Conservation (phyloP, 2,329 filamentous ascomycete genomes). For the Arthrobotrys entomopaga region DNA sequence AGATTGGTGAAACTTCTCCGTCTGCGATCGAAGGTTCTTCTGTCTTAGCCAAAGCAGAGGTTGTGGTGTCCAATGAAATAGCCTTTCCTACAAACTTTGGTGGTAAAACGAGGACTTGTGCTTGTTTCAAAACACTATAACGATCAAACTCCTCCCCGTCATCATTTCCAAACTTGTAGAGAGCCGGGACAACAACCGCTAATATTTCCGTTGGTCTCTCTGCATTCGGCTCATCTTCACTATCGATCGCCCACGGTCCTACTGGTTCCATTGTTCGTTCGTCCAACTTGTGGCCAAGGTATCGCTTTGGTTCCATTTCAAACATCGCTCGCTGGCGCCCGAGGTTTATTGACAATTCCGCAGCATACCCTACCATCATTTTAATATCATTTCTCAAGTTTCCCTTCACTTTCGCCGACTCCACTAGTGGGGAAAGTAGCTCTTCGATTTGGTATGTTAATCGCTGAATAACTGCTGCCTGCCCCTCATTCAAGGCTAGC, state of each 20-base stretch:
- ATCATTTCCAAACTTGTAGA: slow-evolving; percentile 53
- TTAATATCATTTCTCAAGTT: slow-evolving; percentile 29
- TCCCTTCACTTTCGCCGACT: slow-evolving; percentile 20
- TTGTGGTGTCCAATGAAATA: neutral
- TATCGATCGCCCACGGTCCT: slow-evolving; percentile 34
- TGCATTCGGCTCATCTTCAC: slow-evolving; percentile 26
- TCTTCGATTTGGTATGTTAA: slow-evolving; percentile 29
- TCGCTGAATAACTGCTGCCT: slow-evolving; percentile 16
- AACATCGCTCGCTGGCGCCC: slow-evolving; percentile 53
- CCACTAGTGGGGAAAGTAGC: slow-evolving; percentile 29
- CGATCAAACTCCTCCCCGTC: slow-evolving; percentile 52
- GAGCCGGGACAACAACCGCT: slow-evolving; percentile 41
- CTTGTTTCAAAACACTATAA: slow-evolving; percentile 30
- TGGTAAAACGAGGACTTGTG: slow-evolving; percentile 34
- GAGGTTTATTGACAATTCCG: slow-evolving; percentile 34
- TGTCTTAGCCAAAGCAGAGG: slow-evolving; percentile 2
- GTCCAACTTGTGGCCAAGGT: slow-evolving; percentile 31
- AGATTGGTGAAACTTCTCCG: neutral
- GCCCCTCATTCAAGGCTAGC: slow-evolving; percentile 23
- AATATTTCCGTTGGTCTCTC: slow-evolving; percentile 22
- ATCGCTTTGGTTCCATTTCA: slow-evolving; percentile 44
- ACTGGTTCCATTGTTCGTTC: slow-evolving; percentile 33
- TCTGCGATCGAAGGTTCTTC: slow-evolving; percentile 11
- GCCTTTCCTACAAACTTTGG: slow-evolving; percentile 12
- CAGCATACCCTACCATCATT: slow-evolving; percentile 27